Percentiles rank a stretch among this genome's conserved stretches.
These are phyloP conservation scores for Oryza meridionalis DNA, from an alignment of 176 grass and related monocot genomes.

Conservation along the genomic window DNA sequence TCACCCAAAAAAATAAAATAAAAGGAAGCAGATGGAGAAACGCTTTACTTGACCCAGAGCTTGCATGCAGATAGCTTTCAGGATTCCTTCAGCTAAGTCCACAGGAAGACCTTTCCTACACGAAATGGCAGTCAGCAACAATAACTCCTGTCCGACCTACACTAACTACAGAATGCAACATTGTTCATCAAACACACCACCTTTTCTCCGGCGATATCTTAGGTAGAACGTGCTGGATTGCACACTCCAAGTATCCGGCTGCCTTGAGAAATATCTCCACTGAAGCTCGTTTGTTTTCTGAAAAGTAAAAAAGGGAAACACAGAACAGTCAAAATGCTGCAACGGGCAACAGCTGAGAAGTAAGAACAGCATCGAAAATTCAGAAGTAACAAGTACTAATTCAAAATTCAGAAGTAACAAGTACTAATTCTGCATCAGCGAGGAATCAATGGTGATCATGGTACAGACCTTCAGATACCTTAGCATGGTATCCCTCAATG, in stretches of 20 bases:
- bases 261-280: slow-evolving; percentile 90
- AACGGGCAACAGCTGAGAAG: neutral
- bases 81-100: slow-evolving; percentile 77
- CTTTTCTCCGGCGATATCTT: slow-evolving; percentile 69
- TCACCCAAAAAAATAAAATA: neutral
- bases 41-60: slow-evolving; percentile 78
- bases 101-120: slow-evolving; percentile 89
- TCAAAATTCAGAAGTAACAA: neutral
- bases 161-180: slow-evolving; percentile 15
- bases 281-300: slow-evolving; percentile 73
- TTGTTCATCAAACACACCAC: slow-evolving; percentile 42
- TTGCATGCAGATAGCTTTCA: slow-evolving; percentile 83
- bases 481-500: slow-evolving; percentile 74
- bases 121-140: slow-evolving; percentile 44
- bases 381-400: neutral
- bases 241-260: slow-evolving; percentile 84
- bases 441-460: slow-evolving; percentile 17
- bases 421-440: neutral
- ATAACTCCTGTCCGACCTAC: slow-evolving; percentile 28
- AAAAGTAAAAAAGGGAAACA: slow-evolving; percentile 7
- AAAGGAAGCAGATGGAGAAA: neutral
- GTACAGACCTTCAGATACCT: slow-evolving; percentile 76
- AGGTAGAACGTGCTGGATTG: slow-evolving; percentile 75
- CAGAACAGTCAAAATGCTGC: slow-evolving; percentile 17
- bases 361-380: slow-evolving; percentile 1